Base-by-base conservation (phyloP, 176 grass and related monocot genomes). In the Zoysia pacifica region DNA sequence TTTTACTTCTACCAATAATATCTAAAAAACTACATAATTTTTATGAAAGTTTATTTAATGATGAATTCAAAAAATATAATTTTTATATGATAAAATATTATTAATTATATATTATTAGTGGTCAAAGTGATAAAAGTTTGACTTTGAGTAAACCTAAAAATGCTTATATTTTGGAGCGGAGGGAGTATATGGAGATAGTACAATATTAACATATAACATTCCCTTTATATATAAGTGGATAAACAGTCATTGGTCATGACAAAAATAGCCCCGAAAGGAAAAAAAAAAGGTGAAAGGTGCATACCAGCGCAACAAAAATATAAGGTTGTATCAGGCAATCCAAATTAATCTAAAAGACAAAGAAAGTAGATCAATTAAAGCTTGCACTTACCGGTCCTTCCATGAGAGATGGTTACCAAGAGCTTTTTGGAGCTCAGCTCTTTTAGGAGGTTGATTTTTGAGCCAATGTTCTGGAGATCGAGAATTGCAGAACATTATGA, bases 361-460 rank as follows among this genome's bases (percentile, higher is more conserved):
- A 47, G 59, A 51, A 73, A 67, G 67, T 72, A 65, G 46, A 39
- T 56, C 40, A 48, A 19, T 60, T 50, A 70, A 83, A 65, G 83
- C 39, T 84, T 84, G 66, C 55, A 81, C 81, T 88, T 93, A 94
- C 96, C 92, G 92, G 72, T 98, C 92, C 84, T 98, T 98, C 83
- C 92, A 94, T 46, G 96, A 98, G 53, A 98, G 96, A 94, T 98
- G 96, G 83, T 89, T 98, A 61, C 96, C 96, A 78, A 98, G 90
- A 78, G 96, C 96, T 87, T 98, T 94, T 88, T 93, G 92, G 78
- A 98, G 96, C 49, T 98, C 96, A 75, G 62, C 81, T 94, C 96
- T 94, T 82, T 98, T 98, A 62, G 96, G 92, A 83, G 84, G 90
- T 82, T 94, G 96, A 89, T 93, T 94, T 81, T 93, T 94, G 6